A percentile compares a stretch with the other conserved stretches of the same genome.
Evolutionary conservation across 371 early-diverging fungal genomes (phyloP).

Genomic region (Thermomucor indicae-seudaticae): DNA sequence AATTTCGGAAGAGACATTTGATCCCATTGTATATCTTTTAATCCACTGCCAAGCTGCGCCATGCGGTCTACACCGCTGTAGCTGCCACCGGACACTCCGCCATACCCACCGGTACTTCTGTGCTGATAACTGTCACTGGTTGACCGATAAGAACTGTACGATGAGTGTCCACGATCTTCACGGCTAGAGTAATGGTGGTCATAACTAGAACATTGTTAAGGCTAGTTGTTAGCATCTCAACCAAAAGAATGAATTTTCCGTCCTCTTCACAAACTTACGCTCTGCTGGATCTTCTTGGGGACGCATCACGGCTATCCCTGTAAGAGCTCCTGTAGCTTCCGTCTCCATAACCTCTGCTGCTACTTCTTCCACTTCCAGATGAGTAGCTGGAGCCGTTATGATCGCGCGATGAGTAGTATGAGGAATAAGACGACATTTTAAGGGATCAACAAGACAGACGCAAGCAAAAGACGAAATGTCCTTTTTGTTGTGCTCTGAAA

Average conservation of each 20-base stretch:
- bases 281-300: constrained; percentile 39
- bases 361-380: constrained; percentile 13
- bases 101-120: constrained; percentile 14
- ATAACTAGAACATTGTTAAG: constrained; percentile 37
- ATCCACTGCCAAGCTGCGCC: constrained; percentile 54
- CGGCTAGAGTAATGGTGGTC: constrained; percentile 32
- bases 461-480: neutral
- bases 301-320: constrained; percentile 30
- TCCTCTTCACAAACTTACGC: too few relatives aligned
- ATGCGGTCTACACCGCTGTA: constrained; percentile 53
- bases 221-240: too few relatives aligned
- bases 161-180: constrained; percentile 43
- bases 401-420: constrained; percentile 13
- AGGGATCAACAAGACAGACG: neutral
- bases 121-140: constrained; percentile 14
- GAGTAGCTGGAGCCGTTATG: constrained; percentile 8
- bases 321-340: constrained; percentile 9
- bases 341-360: constrained; percentile 10
- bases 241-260: too few relatives aligned
- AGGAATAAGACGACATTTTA: constrained; percentile 13
- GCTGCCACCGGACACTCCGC: constrained; percentile 19
- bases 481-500: neutral
- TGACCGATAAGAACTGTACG: constrained; percentile 29
- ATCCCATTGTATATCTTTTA: constrained; percentile 72
- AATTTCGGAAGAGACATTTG: constrained; percentile 64